Conservation (phyloP, 345 rosid species). For the Pugionium dolabratum region DNA sequence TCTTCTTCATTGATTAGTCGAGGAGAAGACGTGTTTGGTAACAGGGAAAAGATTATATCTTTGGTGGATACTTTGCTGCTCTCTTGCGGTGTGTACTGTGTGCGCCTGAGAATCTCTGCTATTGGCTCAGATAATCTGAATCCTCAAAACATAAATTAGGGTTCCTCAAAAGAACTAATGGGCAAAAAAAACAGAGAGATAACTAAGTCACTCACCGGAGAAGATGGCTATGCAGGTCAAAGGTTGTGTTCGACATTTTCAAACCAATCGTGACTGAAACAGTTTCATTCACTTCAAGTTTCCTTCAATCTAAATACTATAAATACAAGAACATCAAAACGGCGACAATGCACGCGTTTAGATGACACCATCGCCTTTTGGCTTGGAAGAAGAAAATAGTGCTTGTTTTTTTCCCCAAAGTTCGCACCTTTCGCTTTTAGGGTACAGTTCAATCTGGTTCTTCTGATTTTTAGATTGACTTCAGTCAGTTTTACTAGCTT, state of each 20-base stretch:
- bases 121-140: slow-evolving; percentile 54
- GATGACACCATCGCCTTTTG: neutral
- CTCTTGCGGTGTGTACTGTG: slow-evolving; percentile 51
- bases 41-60: slow-evolving; percentile 53
- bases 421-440: neutral
- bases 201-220: slow-evolving; percentile 44
- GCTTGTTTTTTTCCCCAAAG: neutral
- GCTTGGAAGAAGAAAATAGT: neutral
- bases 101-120: slow-evolving; percentile 45
- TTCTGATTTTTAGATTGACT: neutral
- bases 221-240: slow-evolving; percentile 50
- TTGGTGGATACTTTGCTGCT: slow-evolving; percentile 48
- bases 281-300: neutral
- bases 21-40: slow-evolving; percentile 39
- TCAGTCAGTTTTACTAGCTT: neutral
- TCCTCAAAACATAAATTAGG: slow-evolving; percentile 27
- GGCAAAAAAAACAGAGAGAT: neutral
- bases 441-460: neutral
- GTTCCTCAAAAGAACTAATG: neutral
- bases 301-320: neutral
- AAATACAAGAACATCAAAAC: slow-evolving; percentile 1
- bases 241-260: slow-evolving; percentile 44
- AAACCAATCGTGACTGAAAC: neutral
- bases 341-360: slow-evolving; percentile 4
- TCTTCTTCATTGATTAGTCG: slow-evolving; percentile 26